These are phyloP conservation scores for Ophiostoma ulmi DNA, from an alignment of 2,329 filamentous ascomycete species.

Conservation along the genomic window DNA sequence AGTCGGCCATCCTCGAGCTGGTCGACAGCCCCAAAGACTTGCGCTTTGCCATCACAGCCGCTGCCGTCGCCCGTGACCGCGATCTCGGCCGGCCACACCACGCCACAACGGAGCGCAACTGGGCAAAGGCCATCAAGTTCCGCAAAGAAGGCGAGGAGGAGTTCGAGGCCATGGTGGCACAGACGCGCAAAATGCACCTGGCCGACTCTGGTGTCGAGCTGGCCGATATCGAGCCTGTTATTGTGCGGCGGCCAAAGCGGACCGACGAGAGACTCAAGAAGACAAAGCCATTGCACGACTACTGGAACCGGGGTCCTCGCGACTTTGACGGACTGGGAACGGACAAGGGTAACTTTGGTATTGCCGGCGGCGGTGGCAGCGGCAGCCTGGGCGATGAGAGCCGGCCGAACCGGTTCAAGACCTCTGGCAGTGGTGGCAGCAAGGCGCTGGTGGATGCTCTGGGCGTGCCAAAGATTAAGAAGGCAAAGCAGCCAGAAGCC, in stretches of 20 bases:
- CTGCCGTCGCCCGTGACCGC: conserved; percentile 65
- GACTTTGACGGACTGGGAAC: background rate
- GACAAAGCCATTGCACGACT: conserved; percentile 25
- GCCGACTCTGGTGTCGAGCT: conserved; percentile 28
- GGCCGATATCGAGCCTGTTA: conserved; percentile 24
- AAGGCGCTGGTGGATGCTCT: conserved; percentile 17
- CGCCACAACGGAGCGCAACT: conserved; percentile 70
- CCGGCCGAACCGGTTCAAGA: conserved; percentile 14
- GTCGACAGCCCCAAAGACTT: conserved; percentile 93
- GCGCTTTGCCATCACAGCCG: conserved; percentile 89
- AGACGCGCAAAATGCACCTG: conserved; percentile 37
- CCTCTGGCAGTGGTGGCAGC: background rate
- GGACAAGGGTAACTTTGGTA: background rate
- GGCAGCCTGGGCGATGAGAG: conserved; percentile 13
- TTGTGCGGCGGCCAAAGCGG: conserved; percentile 17
- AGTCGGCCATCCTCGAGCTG: conserved; percentile 85
- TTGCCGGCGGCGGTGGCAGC: background rate
- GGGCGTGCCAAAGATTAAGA: conserved; percentile 20
- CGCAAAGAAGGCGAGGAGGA: conserved; percentile 60
- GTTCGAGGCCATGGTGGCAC: conserved; percentile 60
- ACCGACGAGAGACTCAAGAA: conserved; percentile 4
- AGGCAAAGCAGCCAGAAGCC: conserved; percentile 12
- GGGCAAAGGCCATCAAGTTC: conserved; percentile 76
- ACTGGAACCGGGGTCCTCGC: conserved; percentile 22
- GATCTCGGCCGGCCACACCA: conserved; percentile 54